Base-by-base conservation (phyloP, 257 asterid genomes). In the Solanum dulcamara region DNA sequence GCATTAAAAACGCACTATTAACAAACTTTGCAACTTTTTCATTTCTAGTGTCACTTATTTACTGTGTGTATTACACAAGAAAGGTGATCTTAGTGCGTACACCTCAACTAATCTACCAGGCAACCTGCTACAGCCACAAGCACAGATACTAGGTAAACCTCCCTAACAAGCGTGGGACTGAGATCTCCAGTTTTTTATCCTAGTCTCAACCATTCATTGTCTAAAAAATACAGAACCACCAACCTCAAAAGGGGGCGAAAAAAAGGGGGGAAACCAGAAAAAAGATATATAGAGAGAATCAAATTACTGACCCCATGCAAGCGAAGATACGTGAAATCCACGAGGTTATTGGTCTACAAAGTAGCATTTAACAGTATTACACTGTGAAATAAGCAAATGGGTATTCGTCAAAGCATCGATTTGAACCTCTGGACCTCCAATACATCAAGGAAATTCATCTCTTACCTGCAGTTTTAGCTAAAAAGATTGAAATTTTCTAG, bases 231-330 rank as follows among this genome's bases (percentile, higher is more conserved):
- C 82, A 85, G 33, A 30, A 66, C 60, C 24, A 48, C 30, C 77
- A 22, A 87, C 64, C 50, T 10, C 26, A 85, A 14, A 79, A 42
- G 26, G 32, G 46, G 30, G 42, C 7, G 7, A 38, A 38, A 33
- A 33, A 38, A 37, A 37, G 4, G 9, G 9, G 66, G 67, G 1
- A 57, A 55, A 57, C 14, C 30, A 59, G 32, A 62, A 6, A 62
- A 64, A 64, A 30, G 72, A 64, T 64, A 7, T 28, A 64, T 83
- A 68, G 55, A n/a, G 46, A 51, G 40, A 80, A 85, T 64, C 51
- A 79, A 77, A 91, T 75, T 83, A 92, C 97, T 93, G 91, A 94
- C 99, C 99, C 97, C 99, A 95, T 95, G 93, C 95, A 94, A 87
- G 94, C 93, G 89, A 91, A 51, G 87, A 92, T 80, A 83, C 84